Percentiles rank a stretch among this genome's conserved stretches.
Evolutionary conservation across 1,284 basidiomycete species (phyloP).

Genomic region (Melampsora americana): DNA sequence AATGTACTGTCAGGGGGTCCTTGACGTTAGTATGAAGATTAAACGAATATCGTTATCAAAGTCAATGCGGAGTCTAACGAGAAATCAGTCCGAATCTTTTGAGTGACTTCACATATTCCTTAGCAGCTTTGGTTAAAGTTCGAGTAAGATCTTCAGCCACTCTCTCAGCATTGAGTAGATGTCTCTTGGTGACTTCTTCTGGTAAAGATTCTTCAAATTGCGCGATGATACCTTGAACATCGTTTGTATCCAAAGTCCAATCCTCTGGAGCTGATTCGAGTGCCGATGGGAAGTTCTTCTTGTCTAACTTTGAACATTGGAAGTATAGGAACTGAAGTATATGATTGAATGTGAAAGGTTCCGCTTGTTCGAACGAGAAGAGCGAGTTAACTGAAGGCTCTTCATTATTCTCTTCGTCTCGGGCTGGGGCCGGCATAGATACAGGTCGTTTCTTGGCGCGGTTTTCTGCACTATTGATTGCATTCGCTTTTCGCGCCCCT

Average conservation of each 20-base stretch:
- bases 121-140: conserved; percentile 38
- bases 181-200: conserved; percentile 10
- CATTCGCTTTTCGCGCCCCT: conserved; percentile 13
- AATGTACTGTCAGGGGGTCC: too few relatives aligned
- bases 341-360: conserved; percentile 10
- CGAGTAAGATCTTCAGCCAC: conserved; percentile 35
- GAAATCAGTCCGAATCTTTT: background rate
- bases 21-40: too few relatives aligned
- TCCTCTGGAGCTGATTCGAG: too few relatives aligned
- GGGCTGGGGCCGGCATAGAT: too few relatives aligned
- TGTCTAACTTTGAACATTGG: conserved; percentile 18
- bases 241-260: background rate
- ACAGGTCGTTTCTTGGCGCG: background rate
- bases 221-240: conserved; percentile 6
- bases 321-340: conserved; percentile 21
- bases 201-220: conserved; percentile 26
- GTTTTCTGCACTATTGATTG: conserved; percentile 2
- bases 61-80: too few relatives aligned
- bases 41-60: too few relatives aligned
- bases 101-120: conserved; percentile 25
- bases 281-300: conserved; percentile 19
- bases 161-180: conserved; percentile 18
- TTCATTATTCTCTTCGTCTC: background rate
- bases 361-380: conserved; percentile 11
- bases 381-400: background rate